phyloP scores from a whole-genome alignment of 2,329 filamentous ascomycete genomes.

The Cladosporium sp. region DNA sequence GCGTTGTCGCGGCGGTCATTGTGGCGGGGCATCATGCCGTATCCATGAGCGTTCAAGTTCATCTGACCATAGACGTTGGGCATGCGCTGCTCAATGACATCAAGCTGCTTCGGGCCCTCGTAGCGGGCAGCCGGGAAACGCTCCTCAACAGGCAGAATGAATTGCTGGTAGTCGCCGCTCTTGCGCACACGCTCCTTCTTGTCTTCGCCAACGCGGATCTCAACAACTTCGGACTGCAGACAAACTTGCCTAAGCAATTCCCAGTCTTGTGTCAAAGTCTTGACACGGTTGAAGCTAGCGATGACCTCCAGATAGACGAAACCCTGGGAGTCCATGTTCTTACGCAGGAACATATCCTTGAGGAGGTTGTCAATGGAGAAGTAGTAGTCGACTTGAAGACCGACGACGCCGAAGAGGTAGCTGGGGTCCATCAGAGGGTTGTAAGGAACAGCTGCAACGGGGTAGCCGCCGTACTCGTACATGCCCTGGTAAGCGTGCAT shows the following conservation, averaged over 20 bases:
- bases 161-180: conserved; percentile 71
- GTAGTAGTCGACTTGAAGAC: conserved; percentile 74
- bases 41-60: not conserved
- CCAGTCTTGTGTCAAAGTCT: conserved; percentile 64
- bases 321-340: conserved; percentile 91
- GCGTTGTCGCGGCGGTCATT: conserved; percentile 9
- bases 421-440: conserved; percentile 55
- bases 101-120: conserved; percentile 56
- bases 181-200: conserved; percentile 72
- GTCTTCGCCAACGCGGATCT: conserved; percentile 71
- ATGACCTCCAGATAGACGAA: conserved; percentile 80
- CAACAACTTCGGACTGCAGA: conserved; percentile 65
- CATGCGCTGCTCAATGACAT: conserved; percentile 31
- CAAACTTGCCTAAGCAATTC: conserved; percentile 72
- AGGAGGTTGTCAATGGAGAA: conserved; percentile 93
- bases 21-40: not conserved
- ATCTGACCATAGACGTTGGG: conserved; percentile 1
- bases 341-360: conserved; percentile 84
- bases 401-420: conserved; percentile 54
- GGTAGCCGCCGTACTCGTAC: conserved; percentile 38
- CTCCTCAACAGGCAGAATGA: conserved; percentile 66
- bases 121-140: conserved; percentile 70
- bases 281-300: conserved; percentile 80
- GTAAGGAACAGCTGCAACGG: conserved; percentile 48
- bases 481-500: conserved; percentile 49